Conservation (phyloP, 805 yeast genomes). For the Metschnikowia matae region DNA sequence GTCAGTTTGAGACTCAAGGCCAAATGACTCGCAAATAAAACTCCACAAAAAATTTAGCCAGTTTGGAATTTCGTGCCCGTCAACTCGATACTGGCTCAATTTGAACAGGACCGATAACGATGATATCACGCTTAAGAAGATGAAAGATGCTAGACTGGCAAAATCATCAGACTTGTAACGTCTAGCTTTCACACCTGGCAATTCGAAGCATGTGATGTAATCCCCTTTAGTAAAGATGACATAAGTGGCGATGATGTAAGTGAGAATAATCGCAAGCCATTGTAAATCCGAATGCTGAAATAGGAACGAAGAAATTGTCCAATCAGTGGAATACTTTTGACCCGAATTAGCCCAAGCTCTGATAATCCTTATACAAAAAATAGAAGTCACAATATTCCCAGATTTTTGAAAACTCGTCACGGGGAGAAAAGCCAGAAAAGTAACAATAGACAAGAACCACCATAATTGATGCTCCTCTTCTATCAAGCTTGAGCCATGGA, state of each 20-base stretch:
- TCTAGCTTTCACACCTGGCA: conserved; percentile 5
- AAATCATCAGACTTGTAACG: conserved; percentile 14
- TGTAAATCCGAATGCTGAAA: conserved; percentile 25
- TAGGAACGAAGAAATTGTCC: conserved; percentile 42
- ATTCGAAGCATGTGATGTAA: conserved; percentile 19
- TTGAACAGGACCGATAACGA: conserved; percentile 52
- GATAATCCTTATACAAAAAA: conserved; percentile 49
- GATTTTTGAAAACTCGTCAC: conserved; percentile 4
- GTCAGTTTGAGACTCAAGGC: conserved; percentile 11
- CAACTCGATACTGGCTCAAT: conserved; percentile 45
- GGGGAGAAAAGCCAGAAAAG: conserved; percentile 11
- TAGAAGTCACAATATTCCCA: conserved; percentile 11
- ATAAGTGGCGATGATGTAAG: conserved; percentile 29
- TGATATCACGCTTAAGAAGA: conserved; percentile 43
- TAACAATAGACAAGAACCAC: conserved; percentile 54
- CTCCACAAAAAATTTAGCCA: conserved; percentile 24
- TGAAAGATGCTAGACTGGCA: conserved; percentile 38
- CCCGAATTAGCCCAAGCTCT: conserved; percentile 90
- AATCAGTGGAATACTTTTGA: conserved; percentile 58
- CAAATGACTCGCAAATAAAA: conserved; percentile 30
- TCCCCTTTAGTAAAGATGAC: conserved; percentile 25
- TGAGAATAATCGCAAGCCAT: conserved; percentile 46
- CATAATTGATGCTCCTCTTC: conserved; percentile 97
- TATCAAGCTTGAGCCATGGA: conserved; percentile 71
- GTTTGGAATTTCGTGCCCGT: conserved; percentile 52